phyloP scores from a whole-genome alignment of 2,329 filamentous ascomycete genomes.

The Fusarium sp. region DNA sequence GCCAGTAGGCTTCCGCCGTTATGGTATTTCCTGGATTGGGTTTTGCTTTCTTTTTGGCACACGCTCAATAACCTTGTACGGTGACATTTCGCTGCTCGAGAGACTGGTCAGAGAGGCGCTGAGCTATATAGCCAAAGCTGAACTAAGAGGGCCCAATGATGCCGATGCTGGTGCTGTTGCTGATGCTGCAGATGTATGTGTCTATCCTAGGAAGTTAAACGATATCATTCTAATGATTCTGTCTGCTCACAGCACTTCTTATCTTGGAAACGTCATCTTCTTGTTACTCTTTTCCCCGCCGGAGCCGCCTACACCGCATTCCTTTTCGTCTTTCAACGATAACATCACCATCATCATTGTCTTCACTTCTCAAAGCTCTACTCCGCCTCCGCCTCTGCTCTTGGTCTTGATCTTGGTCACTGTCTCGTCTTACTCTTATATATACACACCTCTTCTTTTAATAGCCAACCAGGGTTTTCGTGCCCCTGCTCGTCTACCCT shows the following conservation, averaged over 20 bases:
- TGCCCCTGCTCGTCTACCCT: slow-evolving; percentile 34
- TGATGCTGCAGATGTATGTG: slow-evolving; percentile 2
- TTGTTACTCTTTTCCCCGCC: slow-evolving; percentile 7
- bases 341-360: slow-evolving; percentile 16
- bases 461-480: slow-evolving; percentile 26
- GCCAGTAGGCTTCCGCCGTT: slow-evolving; percentile 30
- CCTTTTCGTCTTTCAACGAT: neutral
- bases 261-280: slow-evolving; percentile 4
- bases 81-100: slow-evolving; percentile 28
- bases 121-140: slow-evolving; percentile 20
- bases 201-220: slow-evolving; percentile 3
- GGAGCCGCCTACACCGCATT: slow-evolving; percentile 16
- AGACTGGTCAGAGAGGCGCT: slow-evolving; percentile 11
- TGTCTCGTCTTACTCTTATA: slow-evolving; percentile 35
- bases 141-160: slow-evolving; percentile 26
- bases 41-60: slow-evolving; percentile 29
- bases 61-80: slow-evolving; percentile 27
- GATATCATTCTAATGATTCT: neutral
- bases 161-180: slow-evolving; percentile 26
- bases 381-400: slow-evolving; percentile 14
- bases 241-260: slow-evolving; percentile 9
- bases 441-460: slow-evolving; percentile 18
- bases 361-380: slow-evolving; percentile 2
- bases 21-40: slow-evolving; percentile 22
- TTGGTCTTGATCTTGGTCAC: slow-evolving; percentile 12